phyloP scores from a whole-genome alignment of 306 rosid species.

The Leucaena leucocephala region DNA sequence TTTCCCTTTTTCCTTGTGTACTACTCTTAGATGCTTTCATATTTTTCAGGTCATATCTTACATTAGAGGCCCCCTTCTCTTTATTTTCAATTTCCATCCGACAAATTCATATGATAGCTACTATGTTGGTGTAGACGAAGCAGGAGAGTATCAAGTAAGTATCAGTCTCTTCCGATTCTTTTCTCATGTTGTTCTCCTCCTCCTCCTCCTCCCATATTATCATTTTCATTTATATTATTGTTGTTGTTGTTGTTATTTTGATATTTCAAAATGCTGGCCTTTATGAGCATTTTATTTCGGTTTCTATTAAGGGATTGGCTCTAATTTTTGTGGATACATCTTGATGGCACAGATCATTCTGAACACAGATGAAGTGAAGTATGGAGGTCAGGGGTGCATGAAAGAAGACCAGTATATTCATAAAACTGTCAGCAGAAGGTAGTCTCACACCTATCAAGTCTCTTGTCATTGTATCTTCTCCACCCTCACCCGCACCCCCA shows the following conservation, averaged over 20 bases:
- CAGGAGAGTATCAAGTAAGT: slow-evolving; percentile 92
- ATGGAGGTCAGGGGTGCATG: slow-evolving; percentile 80
- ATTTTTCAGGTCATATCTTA: slow-evolving; percentile 83
- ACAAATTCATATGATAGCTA: slow-evolving; percentile 69
- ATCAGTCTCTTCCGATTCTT: not conserved
- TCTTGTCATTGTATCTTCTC: not conserved
- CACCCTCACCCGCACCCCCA: too few relatives aligned
- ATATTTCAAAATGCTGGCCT: too few relatives aligned
- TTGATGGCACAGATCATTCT: slow-evolving; percentile 61
- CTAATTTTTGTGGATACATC: slow-evolving; percentile 28
- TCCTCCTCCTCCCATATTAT: too few relatives aligned
- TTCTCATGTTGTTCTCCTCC: not conserved
- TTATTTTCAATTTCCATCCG: slow-evolving; percentile 88
- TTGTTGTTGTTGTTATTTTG: too few relatives aligned
- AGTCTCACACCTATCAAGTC: not conserved
- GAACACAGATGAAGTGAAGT: slow-evolving; percentile 75
- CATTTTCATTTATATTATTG: too few relatives aligned
- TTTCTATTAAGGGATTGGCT: not conserved
- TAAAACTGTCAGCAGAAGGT: slow-evolving; percentile 76
- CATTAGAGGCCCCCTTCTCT: slow-evolving; percentile 83
- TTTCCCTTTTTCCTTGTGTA: not conserved
- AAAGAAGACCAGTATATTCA: slow-evolving; percentile 62
- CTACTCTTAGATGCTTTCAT: not conserved
- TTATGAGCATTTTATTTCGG: not conserved
- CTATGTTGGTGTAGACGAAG: slow-evolving; percentile 85